Evolutionary conservation across 441 rosid species (phyloP).

Genomic region (Gossypium davidsonii): DNA sequence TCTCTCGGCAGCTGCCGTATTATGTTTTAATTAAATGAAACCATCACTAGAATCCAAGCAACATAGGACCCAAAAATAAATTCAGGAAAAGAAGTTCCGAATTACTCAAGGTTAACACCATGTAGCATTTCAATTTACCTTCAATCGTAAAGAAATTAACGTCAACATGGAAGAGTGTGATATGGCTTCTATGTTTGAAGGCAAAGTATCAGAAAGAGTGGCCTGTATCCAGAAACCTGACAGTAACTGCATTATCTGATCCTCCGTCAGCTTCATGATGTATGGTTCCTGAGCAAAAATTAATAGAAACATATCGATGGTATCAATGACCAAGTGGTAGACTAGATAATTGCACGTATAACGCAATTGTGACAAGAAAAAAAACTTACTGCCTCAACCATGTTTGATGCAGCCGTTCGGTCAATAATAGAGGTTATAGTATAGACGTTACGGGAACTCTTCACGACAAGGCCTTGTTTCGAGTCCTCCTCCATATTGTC

Average conservation of each 20-base stretch:
- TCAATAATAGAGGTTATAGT: constrained; percentile 67
- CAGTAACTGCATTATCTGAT: constrained; percentile 77
- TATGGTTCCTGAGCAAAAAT: constrained; percentile 55
- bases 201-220: constrained; percentile 64
- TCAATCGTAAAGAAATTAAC: constrained; percentile 63
- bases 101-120: not conserved
- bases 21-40: too few relatives aligned
- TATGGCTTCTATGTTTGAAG: constrained; percentile 85
- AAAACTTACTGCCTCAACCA: constrained; percentile 43
- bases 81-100: not conserved
- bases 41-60: too few relatives aligned
- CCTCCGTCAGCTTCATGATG: constrained; percentile 73
- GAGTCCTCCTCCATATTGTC: constrained; percentile 41
- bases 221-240: constrained; percentile 93
- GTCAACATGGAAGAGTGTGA: constrained; percentile 70
- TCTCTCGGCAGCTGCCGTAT: too few relatives aligned
- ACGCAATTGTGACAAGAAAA: not conserved
- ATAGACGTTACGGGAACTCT: constrained; percentile 59
- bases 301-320: not conserved
- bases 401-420: constrained; percentile 42
- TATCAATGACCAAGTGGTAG: constrained; percentile 4
- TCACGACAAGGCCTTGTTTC: constrained; percentile 43
- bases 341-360: constrained; percentile 1
- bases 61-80: not conserved
- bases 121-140: constrained; percentile 33